phyloP scores from a whole-genome alignment of 2,329 filamentous ascomycete genomes.

The Neurospora sp. region DNA sequence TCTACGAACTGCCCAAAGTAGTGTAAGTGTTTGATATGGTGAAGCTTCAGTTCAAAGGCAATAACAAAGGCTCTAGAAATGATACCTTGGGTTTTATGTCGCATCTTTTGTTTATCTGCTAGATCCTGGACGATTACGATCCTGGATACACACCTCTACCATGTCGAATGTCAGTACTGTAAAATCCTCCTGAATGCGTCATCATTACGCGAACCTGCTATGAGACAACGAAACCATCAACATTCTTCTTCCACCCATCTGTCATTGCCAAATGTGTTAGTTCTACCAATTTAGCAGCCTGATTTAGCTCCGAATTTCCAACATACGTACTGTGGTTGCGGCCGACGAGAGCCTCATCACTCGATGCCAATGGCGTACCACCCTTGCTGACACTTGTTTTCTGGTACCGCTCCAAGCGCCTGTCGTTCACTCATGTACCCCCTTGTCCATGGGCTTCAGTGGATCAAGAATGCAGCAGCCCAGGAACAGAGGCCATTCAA shows the following conservation, averaged over 20 bases:
- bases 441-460: background rate
- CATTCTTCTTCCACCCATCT: background rate
- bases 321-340: background rate
- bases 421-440: background rate
- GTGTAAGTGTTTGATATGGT: background rate
- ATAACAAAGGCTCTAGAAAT: background rate
- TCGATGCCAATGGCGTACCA: background rate
- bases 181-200: background rate
- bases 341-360: background rate
- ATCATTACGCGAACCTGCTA: background rate
- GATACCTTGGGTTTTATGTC: background rate
- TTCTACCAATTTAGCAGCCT: background rate
- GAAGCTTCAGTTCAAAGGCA: background rate
- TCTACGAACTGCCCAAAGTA: background rate
- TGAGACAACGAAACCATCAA: background rate
- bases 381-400: background rate
- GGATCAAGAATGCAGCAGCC: background rate
- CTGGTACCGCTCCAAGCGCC: background rate
- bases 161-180: background rate
- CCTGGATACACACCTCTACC: background rate
- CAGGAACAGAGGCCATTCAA: background rate
- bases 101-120: background rate
- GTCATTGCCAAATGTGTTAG: background rate
- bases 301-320: background rate
- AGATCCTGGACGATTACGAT: background rate